Conservation (phyloP, 1,284 basidiomycete genomes). For the Naganishia liquefaciens region DNA sequence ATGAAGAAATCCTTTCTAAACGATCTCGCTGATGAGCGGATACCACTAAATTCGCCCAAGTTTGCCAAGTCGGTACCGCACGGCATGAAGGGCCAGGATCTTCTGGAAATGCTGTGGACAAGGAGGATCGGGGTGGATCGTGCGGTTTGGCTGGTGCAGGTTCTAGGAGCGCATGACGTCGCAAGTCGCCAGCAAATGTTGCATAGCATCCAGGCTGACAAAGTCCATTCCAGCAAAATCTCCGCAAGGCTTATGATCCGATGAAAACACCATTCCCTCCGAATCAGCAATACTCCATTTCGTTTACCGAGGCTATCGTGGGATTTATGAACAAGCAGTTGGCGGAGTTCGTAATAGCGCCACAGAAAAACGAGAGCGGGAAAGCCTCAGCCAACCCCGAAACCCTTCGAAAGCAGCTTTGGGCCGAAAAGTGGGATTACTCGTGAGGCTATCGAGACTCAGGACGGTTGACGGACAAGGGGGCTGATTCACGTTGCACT, state of each 20-base stretch:
- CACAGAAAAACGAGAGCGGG: slow-evolving; percentile 56
- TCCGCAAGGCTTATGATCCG: slow-evolving; percentile 41
- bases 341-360: slow-evolving; percentile 62
- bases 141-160: slow-evolving; percentile 92
- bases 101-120: slow-evolving; percentile 81
- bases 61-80: slow-evolving; percentile 68
- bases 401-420: slow-evolving; percentile 55
- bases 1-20: slow-evolving; percentile 86
- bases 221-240: slow-evolving; percentile 40
- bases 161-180: slow-evolving; percentile 93
- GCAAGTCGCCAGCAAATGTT: slow-evolving; percentile 61
- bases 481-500: background rate
- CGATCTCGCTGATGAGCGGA: slow-evolving; percentile 83
- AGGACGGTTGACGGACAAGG: background rate
- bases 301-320: slow-evolving; percentile 84
- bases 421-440: slow-evolving; percentile 44
- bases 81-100: slow-evolving; percentile 85
- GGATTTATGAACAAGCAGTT: slow-evolving; percentile 89
- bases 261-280: slow-evolving; percentile 58
- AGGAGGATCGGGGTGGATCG: slow-evolving; percentile 79
- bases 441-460: slow-evolving; percentile 34
- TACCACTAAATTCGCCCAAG: slow-evolving; percentile 73
- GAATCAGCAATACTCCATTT: slow-evolving; percentile 77
- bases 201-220: background rate
- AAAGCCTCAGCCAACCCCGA: slow-evolving; percentile 66